Conservation (phyloP, 352 stramenopile species). For the Discostella stelligera region DNA sequence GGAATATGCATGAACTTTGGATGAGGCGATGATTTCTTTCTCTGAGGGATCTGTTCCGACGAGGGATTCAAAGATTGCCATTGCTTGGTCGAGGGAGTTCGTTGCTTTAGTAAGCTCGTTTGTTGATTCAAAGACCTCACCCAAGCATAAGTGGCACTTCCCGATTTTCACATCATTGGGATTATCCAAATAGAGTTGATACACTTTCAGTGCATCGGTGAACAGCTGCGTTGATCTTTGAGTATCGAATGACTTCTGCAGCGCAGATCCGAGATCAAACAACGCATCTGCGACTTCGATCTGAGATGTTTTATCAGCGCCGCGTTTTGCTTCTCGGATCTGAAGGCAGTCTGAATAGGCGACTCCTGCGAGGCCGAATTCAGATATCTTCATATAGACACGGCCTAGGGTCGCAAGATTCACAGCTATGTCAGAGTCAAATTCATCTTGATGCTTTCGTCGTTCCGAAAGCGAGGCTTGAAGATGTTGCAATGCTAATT, state of each 20-base stretch:
- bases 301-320: constrained; percentile 42
- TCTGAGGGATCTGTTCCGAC: constrained; percentile 49
- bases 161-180: constrained; percentile 61
- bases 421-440: constrained; percentile 45
- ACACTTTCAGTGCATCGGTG: constrained; percentile 66
- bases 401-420: constrained; percentile 54
- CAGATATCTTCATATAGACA: constrained; percentile 53
- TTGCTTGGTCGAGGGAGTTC: constrained; percentile 45
- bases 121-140: constrained; percentile 60
- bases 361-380: constrained; percentile 47
- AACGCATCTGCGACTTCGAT: constrained; percentile 58
- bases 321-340: constrained; percentile 47
- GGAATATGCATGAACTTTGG: constrained; percentile 52
- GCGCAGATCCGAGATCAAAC: constrained; percentile 56
- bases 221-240: constrained; percentile 59
- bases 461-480: constrained; percentile 50
- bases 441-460: constrained; percentile 47
- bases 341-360: constrained; percentile 60
- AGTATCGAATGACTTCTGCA: constrained; percentile 55
- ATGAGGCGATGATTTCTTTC: constrained; percentile 57
- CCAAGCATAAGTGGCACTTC: constrained; percentile 59
- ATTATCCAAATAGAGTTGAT: constrained; percentile 55
- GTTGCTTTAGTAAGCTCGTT: constrained; percentile 56
- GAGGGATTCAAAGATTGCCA: constrained; percentile 56
- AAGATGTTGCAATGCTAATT: constrained; percentile 48